Percentiles rank a stretch among this genome's conserved stretches.
phyloP scores from a whole-genome alignment of 2,329 filamentous ascomycete species.

The Alternaria arborescens region DNA sequence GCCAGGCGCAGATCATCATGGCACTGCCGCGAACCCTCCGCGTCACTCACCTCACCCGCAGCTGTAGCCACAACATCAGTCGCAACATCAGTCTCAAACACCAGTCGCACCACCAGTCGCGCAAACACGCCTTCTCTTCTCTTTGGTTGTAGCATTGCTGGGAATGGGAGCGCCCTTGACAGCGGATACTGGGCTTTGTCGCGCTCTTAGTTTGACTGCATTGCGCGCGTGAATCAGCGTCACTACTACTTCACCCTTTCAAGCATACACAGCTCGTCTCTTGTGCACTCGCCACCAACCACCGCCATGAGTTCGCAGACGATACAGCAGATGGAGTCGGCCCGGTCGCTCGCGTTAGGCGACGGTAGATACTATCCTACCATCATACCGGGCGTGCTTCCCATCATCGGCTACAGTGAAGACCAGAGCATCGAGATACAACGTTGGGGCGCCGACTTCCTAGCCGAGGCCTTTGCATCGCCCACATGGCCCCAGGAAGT shows the following conservation, averaged over 20 bases:
- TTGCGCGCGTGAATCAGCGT: slow-evolving; percentile 44
- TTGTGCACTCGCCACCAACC: slow-evolving; percentile 23
- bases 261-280: slow-evolving; percentile 36
- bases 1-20: slow-evolving; percentile 19
- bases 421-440: slow-evolving; percentile 75
- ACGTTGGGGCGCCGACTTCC: slow-evolving; percentile 95
- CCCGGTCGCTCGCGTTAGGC: slow-evolving; percentile 85
- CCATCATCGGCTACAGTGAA: slow-evolving; percentile 80
- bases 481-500: slow-evolving; percentile 79
- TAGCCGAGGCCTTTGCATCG: slow-evolving; percentile 94
- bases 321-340: slow-evolving; percentile 84
- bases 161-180: slow-evolving; percentile 39
- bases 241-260: slow-evolving; percentile 23
- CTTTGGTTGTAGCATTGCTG: slow-evolving; percentile 32
- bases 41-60: slow-evolving; percentile 21
- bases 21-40: slow-evolving; percentile 13
- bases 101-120: slow-evolving; percentile 25
- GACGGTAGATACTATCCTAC: slow-evolving; percentile 90
- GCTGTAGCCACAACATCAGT: slow-evolving; percentile 17
- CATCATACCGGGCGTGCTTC: slow-evolving; percentile 91
- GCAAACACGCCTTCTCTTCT: slow-evolving; percentile 28
- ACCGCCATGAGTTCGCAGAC: slow-evolving; percentile 42
- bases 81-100: no score
- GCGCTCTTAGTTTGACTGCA: slow-evolving; percentile 40
- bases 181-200: slow-evolving; percentile 39